Conservation (phyloP, 768 basidiomycete genomes). For the Boletus speciosus region DNA sequence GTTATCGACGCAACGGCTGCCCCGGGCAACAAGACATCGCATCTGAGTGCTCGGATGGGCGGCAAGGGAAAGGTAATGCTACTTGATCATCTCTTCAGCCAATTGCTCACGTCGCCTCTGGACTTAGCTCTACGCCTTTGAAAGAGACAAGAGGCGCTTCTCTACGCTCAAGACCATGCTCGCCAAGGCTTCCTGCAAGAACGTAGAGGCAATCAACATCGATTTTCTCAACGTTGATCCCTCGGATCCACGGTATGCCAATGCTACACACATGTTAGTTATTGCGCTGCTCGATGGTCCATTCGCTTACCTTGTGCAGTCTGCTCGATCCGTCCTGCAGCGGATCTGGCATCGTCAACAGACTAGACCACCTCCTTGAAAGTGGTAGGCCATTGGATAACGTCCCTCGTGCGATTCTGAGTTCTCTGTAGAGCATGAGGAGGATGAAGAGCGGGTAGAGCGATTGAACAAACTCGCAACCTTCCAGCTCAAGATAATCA, state of each 20-base stretch:
- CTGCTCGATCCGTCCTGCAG: constrained; percentile 96
- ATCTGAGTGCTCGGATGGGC: constrained; percentile 83
- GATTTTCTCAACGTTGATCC: constrained; percentile 88
- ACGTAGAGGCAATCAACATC: constrained; percentile 67
- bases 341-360: constrained; percentile 88
- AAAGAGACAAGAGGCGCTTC: constrained; percentile 80
- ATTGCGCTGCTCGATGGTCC: background rate
- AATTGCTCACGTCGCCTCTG: background rate
- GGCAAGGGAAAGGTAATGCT: constrained; percentile 68
- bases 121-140: constrained; percentile 80
- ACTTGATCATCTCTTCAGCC: background rate
- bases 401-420: constrained; percentile 2
- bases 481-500: constrained; percentile 89
- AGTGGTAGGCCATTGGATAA: constrained; percentile 45
- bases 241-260: constrained; percentile 51
- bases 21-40: constrained; percentile 97
- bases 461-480: constrained; percentile 79
- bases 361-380: constrained; percentile 80
- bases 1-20: constrained; percentile 96
- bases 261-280: constrained; percentile 84
- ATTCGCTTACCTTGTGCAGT: constrained; percentile 36
- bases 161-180: constrained; percentile 84
- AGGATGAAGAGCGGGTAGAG: constrained; percentile 54
- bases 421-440: constrained; percentile 46
- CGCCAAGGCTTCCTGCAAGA: constrained; percentile 75